These are phyloP conservation scores for Penicillium sp. DNA, from an alignment of 2,329 filamentous ascomycete species.

Conservation along the genomic window DNA sequence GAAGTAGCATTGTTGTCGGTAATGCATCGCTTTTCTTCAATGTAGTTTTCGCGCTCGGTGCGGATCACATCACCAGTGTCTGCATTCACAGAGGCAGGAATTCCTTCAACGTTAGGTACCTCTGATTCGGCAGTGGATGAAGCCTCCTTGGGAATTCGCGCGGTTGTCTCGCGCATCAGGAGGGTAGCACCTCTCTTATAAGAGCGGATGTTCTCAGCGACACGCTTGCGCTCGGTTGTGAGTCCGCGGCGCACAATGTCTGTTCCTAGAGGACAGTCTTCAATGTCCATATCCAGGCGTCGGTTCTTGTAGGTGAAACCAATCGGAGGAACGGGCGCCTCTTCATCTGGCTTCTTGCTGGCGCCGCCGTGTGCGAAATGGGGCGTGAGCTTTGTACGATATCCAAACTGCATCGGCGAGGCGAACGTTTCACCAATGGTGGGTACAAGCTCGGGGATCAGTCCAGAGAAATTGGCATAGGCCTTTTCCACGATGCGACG, in stretches of 20 bases:
- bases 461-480: constrained; percentile 84
- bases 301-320: constrained; percentile 90
- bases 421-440: constrained; percentile 80
- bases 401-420: constrained; percentile 87
- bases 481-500: constrained; percentile 85
- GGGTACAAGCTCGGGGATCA: constrained; percentile 75
- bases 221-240: constrained; percentile 73
- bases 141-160: constrained; percentile 50
- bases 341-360: constrained; percentile 51
- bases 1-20: constrained; percentile 81
- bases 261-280: constrained; percentile 95
- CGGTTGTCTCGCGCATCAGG: constrained; percentile 82
- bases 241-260: constrained; percentile 79
- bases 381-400: constrained; percentile 94
- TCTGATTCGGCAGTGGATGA: constrained; percentile 16
- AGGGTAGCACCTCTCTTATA: constrained; percentile 86
- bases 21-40: constrained; percentile 84
- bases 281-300: constrained; percentile 82
- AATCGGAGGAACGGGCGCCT: constrained; percentile 74
- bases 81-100: constrained; percentile 30
- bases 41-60: constrained; percentile 61
- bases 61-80: constrained; percentile 51
- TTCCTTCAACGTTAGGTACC: constrained; percentile 20
- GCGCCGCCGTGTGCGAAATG: constrained; percentile 79
- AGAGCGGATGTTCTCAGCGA: constrained; percentile 67